phyloP scores from a whole-genome alignment of 2,329 filamentous ascomycete species.

The Aureobasidium sp. region DNA sequence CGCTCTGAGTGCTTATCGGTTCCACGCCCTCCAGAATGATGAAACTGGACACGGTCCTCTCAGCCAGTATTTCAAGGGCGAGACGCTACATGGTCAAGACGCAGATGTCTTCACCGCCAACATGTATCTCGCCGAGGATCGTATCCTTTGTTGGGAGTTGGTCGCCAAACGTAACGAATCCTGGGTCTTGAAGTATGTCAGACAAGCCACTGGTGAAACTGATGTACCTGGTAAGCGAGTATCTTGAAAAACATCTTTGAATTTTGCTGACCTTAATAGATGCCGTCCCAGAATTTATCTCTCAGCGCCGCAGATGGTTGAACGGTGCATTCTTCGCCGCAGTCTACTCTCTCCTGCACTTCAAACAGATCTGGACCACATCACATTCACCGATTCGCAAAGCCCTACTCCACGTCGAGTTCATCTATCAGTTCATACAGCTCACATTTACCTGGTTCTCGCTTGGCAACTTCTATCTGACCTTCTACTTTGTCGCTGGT shows the following conservation, averaged over 20 bases:
- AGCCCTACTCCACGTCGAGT: conserved; percentile 86
- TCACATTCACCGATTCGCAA: conserved; percentile 89
- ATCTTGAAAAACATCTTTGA: not conserved
- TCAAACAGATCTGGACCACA: conserved; percentile 83
- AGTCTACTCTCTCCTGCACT: conserved; percentile 94
- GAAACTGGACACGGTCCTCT: conserved; percentile 89
- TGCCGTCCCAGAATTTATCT: conserved; percentile 91
- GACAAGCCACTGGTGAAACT: conserved; percentile 91
- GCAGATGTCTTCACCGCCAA: conserved; percentile 97
- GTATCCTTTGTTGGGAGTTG: conserved; percentile 88
- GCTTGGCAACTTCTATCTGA: conserved; percentile 94
- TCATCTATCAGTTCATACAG: conserved; percentile 88
- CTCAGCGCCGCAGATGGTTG: conserved; percentile 90
- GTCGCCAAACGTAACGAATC: conserved; percentile 90
- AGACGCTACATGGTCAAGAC: conserved; percentile 91
- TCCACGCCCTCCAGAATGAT: conserved; percentile 93
- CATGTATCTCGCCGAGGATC: conserved; percentile 87
- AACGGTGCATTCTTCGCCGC: conserved; percentile 98
- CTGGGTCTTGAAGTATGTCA: conserved; percentile 98
- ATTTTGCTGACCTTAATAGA: conserved; percentile 46
- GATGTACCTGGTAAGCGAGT: conserved; percentile 77
- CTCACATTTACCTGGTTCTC: conserved; percentile 97
- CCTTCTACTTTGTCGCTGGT: conserved; percentile 95
- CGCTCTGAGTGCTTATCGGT: conserved; percentile 90
- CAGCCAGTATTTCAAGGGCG: conserved; percentile 98